Conservation (phyloP, 129 eudicot species). For the Lactuca saligna region DNA sequence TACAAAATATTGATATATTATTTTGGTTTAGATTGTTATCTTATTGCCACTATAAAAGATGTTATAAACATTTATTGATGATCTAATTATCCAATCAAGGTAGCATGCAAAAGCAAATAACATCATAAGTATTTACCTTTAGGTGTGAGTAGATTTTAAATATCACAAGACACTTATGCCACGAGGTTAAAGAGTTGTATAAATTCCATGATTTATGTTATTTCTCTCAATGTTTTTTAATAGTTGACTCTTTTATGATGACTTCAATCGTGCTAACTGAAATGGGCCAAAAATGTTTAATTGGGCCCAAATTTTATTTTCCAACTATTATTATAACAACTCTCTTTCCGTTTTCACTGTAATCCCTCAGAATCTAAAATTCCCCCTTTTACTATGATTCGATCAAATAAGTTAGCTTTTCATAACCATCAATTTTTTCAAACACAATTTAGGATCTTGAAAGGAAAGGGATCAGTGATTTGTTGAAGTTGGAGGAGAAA, state of each 20-base stretch:
- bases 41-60: too few relatives aligned
- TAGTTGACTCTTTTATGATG: neutral
- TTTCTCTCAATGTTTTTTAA: slow-evolving; percentile 5
- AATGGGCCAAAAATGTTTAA: neutral
- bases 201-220: too few relatives aligned
- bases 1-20: too few relatives aligned
- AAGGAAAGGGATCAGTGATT: slow-evolving; percentile 12
- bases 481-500: slow-evolving; percentile 11
- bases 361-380: slow-evolving; percentile 3
- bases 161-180: too few relatives aligned
- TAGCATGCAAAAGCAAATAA: too few relatives aligned
- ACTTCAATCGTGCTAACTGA: slow-evolving; percentile 10
- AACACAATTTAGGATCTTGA: slow-evolving; percentile 21
- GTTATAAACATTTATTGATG: too few relatives aligned
- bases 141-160: too few relatives aligned
- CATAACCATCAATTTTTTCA: neutral
- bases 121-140: too few relatives aligned
- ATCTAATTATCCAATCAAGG: too few relatives aligned
- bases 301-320: neutral
- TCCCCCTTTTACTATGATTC: neutral
- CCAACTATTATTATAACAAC: neutral
- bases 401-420: slow-evolving; percentile 1
- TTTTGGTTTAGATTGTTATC: too few relatives aligned
- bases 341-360: neutral
- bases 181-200: too few relatives aligned